Evolutionary conservation across 192 early-diverging fungal genomes (phyloP).

Genomic region (Phlyctochytrium arcticum): DNA sequence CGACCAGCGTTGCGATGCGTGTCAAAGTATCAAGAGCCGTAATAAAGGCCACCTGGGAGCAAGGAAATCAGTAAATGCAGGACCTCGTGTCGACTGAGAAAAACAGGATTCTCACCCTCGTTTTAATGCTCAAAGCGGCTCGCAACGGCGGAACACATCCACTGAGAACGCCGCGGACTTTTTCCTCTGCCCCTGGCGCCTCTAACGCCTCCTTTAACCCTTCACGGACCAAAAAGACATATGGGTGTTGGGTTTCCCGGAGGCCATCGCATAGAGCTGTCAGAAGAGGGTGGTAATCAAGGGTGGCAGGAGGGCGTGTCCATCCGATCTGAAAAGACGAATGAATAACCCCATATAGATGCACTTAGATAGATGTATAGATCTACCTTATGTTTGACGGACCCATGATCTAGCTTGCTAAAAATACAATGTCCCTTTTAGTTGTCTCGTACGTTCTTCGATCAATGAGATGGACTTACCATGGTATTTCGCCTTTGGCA

Average conservation of each 20-base stretch:
- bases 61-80: too few relatives aligned
- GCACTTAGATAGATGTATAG: not conserved
- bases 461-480: conserved; percentile 11
- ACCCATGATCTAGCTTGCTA: conserved; percentile 36
- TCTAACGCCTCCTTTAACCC: conserved; percentile 27
- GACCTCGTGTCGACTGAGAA: too few relatives aligned
- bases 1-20: conserved; percentile 9
- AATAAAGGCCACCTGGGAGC: not conserved
- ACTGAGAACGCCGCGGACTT: conserved; percentile 9
- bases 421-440: too few relatives aligned
- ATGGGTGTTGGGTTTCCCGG: conserved; percentile 35
- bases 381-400: conserved; percentile 35
- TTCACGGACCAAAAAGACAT: conserved; percentile 19
- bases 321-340: conserved; percentile 5
- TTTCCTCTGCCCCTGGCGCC: conserved; percentile 13
- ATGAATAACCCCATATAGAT: not conserved
- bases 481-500: conserved; percentile 34
- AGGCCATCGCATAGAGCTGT: conserved; percentile 30
- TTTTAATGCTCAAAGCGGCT: conserved; percentile 3
- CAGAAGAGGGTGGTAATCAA: conserved; percentile 32
- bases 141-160: conserved; percentile 3
- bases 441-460: too few relatives aligned
- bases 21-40: conserved; percentile 12
- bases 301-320: not conserved
- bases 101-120: conserved; percentile 8